Conservation (phyloP, 106 monocot genomes). For the Platanthera guangdongensis region DNA sequence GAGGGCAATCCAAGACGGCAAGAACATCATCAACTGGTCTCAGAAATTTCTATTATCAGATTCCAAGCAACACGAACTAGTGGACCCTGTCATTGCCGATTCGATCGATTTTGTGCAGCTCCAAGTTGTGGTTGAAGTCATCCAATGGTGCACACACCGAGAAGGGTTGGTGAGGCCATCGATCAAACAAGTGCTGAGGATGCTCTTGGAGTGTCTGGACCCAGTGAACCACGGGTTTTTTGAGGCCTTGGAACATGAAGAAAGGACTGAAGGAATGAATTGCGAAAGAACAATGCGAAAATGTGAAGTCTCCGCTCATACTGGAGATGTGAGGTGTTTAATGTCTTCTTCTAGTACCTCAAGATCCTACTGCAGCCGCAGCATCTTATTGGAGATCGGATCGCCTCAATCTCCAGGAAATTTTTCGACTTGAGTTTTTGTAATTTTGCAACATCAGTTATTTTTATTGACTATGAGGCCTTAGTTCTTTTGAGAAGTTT, state of each 20-base stretch:
- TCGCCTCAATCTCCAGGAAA: constrained; percentile 50
- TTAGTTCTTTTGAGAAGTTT: not conserved
- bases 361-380: constrained; percentile 82
- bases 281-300: constrained; percentile 11
- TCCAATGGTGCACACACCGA: constrained; percentile 67
- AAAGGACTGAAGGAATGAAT: constrained; percentile 7
- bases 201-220: constrained; percentile 67
- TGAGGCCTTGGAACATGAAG: constrained; percentile 19
- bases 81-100: constrained; percentile 42
- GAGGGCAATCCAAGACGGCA: constrained; percentile 74
- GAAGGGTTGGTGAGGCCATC: constrained; percentile 74
- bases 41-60: constrained; percentile 40
- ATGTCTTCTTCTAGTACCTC: constrained; percentile 87
- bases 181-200: constrained; percentile 70
- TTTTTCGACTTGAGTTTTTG: constrained; percentile 21
- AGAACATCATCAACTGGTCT: constrained; percentile 73
- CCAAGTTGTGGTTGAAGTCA: constrained; percentile 41
- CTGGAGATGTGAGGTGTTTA: constrained; percentile 54
- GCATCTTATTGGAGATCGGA: constrained; percentile 65
- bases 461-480: not conserved
- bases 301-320: constrained; percentile 29
- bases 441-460: not conserved
- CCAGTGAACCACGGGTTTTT: constrained; percentile 26
- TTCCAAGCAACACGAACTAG: constrained; percentile 37
- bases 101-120: constrained; percentile 59